Evolutionary conservation across 179 eudicot species (phyloP).

Genomic region (Beta lomatogona): DNA sequence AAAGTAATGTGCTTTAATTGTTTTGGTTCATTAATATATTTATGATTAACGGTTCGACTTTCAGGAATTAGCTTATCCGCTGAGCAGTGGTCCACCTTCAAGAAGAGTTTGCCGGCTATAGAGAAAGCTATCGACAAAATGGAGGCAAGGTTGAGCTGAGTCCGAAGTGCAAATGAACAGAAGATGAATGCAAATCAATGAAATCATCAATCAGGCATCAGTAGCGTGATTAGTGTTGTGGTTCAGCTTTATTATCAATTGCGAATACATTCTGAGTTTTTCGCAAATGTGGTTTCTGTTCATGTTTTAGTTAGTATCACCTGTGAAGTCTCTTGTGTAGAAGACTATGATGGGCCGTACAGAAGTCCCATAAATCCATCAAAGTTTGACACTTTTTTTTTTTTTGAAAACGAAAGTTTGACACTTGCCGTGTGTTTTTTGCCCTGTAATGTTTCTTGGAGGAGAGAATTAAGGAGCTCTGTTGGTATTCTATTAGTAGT

Average conservation of each 20-base stretch:
- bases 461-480: no score
- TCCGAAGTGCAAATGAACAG: neutral
- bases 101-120: conserved; percentile 71
- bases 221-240: neutral
- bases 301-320: no score
- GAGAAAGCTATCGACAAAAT: conserved; percentile 79
- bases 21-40: neutral
- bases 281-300: neutral
- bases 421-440: no score
- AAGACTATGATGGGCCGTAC: no score
- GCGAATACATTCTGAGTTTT: neutral
- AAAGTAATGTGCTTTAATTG: neutral
- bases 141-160: conserved; percentile 50
- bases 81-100: conserved; percentile 82
- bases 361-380: no score
- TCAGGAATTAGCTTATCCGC: conserved; percentile 86
- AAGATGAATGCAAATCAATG: neutral
- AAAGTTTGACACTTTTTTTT: no score
- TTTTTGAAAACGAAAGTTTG: no score
- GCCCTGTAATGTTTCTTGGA: no score
- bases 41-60: neutral
- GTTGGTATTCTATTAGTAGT: no score
- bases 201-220: neutral
- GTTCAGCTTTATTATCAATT: neutral
- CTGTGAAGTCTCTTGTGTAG: no score